These are phyloP conservation scores for Colletotrichum shisoi DNA, from an alignment of 2,329 filamentous ascomycete genomes.

Conservation along the genomic window DNA sequence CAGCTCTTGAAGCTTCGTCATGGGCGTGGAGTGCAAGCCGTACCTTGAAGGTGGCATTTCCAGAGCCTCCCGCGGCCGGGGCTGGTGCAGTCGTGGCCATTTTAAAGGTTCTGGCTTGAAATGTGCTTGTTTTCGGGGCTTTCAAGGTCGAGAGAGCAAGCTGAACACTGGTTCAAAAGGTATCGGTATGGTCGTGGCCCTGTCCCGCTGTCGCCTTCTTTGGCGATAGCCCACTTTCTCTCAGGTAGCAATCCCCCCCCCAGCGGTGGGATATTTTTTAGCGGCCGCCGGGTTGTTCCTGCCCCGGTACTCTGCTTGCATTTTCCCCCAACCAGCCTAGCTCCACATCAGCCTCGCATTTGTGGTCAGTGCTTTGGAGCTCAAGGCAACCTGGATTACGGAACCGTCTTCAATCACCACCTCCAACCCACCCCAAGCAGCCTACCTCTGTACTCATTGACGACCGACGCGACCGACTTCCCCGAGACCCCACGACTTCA, in stretches of 20 bases:
- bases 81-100: conserved; percentile 58
- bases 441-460: conserved; percentile 21
- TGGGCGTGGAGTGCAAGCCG: conserved; percentile 40
- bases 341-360: conserved; percentile 41
- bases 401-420: conserved; percentile 41
- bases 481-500: conserved; percentile 22
- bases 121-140: conserved; percentile 10
- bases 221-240: conserved; percentile 40
- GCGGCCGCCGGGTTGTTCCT: conserved; percentile 41
- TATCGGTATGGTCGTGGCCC: conserved; percentile 33
- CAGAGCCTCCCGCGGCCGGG: conserved; percentile 49
- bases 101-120: conserved; percentile 42
- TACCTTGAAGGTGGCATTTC: conserved; percentile 67
- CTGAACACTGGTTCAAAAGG: conserved; percentile 21
- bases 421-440: conserved; percentile 21
- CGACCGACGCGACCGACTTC: conserved; percentile 21
- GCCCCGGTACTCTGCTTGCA: conserved; percentile 35
- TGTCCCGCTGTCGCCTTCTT: conserved; percentile 41
- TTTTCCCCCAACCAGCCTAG: conserved; percentile 34
- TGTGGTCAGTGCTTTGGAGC: conserved; percentile 39
- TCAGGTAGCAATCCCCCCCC: conserved; percentile 37
- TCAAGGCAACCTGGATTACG: conserved; percentile 44
- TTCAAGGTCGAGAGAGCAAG: conserved; percentile 21
- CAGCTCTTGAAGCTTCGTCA: conserved; percentile 47
- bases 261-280: conserved; percentile 42